phyloP scores from a whole-genome alignment of 768 basidiomycete genomes.

The Lentinula boryana region DNA sequence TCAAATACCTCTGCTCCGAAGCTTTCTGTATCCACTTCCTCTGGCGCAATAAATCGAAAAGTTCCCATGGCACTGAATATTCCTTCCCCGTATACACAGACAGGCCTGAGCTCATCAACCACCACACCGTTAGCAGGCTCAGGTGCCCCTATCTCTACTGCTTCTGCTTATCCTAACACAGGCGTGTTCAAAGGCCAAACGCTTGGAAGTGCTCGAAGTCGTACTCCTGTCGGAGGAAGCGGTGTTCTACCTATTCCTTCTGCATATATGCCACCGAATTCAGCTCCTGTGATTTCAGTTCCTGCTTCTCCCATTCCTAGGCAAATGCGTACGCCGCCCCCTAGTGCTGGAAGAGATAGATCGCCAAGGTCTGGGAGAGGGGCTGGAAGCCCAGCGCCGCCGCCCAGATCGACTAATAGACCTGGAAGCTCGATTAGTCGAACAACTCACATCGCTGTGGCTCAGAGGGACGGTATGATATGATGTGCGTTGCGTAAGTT shows the following conservation, averaged over 20 bases:
- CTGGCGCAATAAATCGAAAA: background rate
- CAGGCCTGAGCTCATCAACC: background rate
- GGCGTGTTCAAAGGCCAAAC: background rate
- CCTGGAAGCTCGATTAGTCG: slow-evolving; percentile 51
- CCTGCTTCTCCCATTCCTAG: slow-evolving; percentile 3
- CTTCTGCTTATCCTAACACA: slow-evolving; percentile 4
- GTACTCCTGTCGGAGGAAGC: background rate
- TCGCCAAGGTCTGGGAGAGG: slow-evolving; percentile 22
- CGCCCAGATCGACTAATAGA: slow-evolving; percentile 62
- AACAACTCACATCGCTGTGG: slow-evolving; percentile 45
- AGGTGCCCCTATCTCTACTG: slow-evolving; percentile 7
- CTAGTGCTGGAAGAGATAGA: slow-evolving; percentile 16
- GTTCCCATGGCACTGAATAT: background rate
- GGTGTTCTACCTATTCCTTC: background rate
- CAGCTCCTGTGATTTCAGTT: background rate
- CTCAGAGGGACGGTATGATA: slow-evolving; percentile 60
- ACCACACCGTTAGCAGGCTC: slow-evolving; percentile 7
- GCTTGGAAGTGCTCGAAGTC: background rate
- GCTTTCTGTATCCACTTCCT: background rate
- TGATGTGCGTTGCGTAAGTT: slow-evolving; percentile 19
- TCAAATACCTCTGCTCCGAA: slow-evolving; percentile 32
- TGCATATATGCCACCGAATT: background rate
- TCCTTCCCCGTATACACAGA: slow-evolving; percentile 16
- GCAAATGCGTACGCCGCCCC: slow-evolving; percentile 8
- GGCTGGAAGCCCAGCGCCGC: slow-evolving; percentile 41